Evolutionary conservation across 2,329 filamentous ascomycete genomes (phyloP).

Genomic region (Talaromyces sp.): DNA sequence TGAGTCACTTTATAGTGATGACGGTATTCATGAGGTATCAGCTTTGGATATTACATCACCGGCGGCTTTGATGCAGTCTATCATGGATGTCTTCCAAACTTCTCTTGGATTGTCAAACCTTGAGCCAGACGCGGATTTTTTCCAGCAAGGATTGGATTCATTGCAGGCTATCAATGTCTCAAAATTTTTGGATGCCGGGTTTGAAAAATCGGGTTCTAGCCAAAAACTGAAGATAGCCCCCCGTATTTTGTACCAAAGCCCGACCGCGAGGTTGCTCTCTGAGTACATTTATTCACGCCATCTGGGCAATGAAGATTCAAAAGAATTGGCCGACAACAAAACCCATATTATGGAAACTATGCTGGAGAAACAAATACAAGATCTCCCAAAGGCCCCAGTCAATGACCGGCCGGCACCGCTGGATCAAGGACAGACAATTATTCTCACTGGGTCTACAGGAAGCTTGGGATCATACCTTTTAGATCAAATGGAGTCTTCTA

Average conservation of each 20-base stretch:
- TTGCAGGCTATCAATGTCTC: background rate
- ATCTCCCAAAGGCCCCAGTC: background rate
- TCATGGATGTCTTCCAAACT: background rate
- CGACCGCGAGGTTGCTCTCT: background rate
- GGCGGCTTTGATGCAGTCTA: background rate
- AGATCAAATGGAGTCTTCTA: background rate
- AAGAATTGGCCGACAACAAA: background rate
- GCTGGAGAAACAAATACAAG: background rate
- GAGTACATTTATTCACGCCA: background rate
- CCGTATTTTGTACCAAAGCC: background rate
- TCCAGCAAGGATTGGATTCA: background rate
- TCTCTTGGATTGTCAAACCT: background rate
- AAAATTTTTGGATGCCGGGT: background rate
- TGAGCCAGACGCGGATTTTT: background rate
- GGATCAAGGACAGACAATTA: background rate
- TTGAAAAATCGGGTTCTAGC: background rate
- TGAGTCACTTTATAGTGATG: background rate
- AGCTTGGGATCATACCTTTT: background rate
- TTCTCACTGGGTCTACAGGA: background rate
- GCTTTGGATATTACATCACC: background rate
- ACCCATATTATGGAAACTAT: background rate
- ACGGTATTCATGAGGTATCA: background rate
- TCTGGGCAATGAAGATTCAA: background rate
- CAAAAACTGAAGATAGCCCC: background rate
- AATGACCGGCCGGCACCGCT: background rate